Conservation (phyloP, 192 early-diverging fungal genomes). For the Coemansia sp. region DNA sequence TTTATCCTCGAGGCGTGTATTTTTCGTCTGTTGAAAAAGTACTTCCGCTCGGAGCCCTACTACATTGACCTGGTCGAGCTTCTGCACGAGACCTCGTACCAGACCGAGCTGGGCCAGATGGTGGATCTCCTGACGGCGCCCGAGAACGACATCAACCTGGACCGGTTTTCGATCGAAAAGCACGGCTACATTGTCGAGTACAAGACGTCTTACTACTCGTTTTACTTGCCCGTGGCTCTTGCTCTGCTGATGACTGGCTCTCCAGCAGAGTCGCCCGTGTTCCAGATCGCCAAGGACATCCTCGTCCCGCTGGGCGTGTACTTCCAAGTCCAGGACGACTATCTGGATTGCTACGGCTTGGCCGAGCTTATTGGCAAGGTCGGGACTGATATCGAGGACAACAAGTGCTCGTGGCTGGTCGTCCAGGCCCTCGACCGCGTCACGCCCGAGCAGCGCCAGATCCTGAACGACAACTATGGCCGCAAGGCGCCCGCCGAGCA, state of each 20-base stretch:
- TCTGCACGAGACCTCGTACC: slow-evolving; percentile 93
- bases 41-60: slow-evolving; percentile 81
- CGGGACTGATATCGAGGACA: slow-evolving; percentile 99
- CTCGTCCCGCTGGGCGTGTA: slow-evolving; percentile 95
- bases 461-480: slow-evolving; percentile 93
- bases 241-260: slow-evolving; percentile 89
- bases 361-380: slow-evolving; percentile 96
- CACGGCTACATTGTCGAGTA: slow-evolving; percentile 92
- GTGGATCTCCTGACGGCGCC: slow-evolving; percentile 98
- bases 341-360: slow-evolving; percentile 92
- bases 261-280: slow-evolving; percentile 66
- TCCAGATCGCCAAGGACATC: slow-evolving; percentile 78
- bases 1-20: slow-evolving; percentile 91
- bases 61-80: slow-evolving; percentile 92
- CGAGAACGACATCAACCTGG: slow-evolving; percentile 90
- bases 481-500: slow-evolving; percentile 69
- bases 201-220: slow-evolving; percentile 99
- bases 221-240: slow-evolving; percentile 96
- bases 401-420: slow-evolving; percentile 99
- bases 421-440: slow-evolving; percentile 82
- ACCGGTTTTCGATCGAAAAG: slow-evolving; percentile 89
- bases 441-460: slow-evolving; percentile 77
- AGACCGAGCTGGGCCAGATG: slow-evolving; percentile 97
- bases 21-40: slow-evolving; percentile 91
- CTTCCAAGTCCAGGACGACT: slow-evolving; percentile 99